Base-by-base conservation (phyloP, 1,139 yeast species). In the Kodamaea ohmeri region DNA sequence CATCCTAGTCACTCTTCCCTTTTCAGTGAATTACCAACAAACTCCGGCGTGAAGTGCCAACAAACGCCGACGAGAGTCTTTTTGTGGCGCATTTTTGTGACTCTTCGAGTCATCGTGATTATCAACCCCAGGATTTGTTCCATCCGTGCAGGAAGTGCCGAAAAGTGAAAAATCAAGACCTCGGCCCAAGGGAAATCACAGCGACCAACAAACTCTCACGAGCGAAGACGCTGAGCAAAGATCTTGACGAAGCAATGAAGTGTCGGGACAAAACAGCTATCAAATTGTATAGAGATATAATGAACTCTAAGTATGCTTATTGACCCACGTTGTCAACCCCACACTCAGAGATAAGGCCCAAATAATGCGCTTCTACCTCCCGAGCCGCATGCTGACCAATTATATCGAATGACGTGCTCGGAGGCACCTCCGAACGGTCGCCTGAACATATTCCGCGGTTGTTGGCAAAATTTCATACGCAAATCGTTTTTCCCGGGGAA, bases 401-500 rank as follows among this genome's bases (percentile, higher is more conserved):
- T 13, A 25, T 9, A 25, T 12, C n/a, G 8, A 16, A 3, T 12
- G 15, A 8, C 14, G 29, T 12, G 14, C 9, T 25, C 15, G 13
- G 15, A 13, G 29, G 13, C 22, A 25, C 4, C 13, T 4, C 14
- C 15, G 29, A 25, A 11, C 13, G 29, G 9, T 25, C 16, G 29
- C 29, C 8, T 3, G 15, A 9, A 25, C 15, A 4, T 13, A 20
- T 21, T 31, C 46, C 46, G 44, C 43, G 46, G 46, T 33, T 36
- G 38, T 21, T 11, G 14, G 25, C 21, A 20, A 25, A 29, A 35
- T 38, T 41, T 42, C 42, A 42, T 44, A 44, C 38, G 33, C 41
- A 27, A 18, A 12, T 21, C 20, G 13, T 22, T 20, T 25, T 29
- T 44, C 45, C 44, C 52, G 52, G 52, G 39, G 36, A 35, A 47